A percentile compares a stretch with the other conserved stretches of the same genome.
Conservation (phyloP, 768 basidiomycete species). For the Tulasnella sp. region DNA sequence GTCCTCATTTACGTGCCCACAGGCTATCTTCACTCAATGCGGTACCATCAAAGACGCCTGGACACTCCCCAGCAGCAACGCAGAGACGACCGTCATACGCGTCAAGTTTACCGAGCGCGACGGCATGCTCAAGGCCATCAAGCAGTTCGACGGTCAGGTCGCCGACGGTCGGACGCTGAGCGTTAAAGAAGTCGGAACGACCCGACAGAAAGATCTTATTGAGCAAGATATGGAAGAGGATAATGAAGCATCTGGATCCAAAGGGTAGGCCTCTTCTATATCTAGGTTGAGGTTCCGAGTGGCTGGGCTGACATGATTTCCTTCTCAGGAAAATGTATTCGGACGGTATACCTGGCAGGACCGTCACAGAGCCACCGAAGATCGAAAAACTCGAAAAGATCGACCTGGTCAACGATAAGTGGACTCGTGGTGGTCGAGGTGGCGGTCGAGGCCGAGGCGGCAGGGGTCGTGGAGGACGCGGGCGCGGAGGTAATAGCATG, state of each 20-base stretch:
- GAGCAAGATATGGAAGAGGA: conserved; percentile 10
- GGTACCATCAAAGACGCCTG: conserved; percentile 22
- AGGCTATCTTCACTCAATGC: conserved; percentile 27
- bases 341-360: conserved; percentile 21
- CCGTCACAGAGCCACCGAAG: conserved; percentile 14
- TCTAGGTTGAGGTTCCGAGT: not conserved
- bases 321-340: conserved; percentile 27
- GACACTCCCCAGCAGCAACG: conserved; percentile 19
- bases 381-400: conserved; percentile 19
- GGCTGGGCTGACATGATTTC: not conserved
- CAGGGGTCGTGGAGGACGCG: conserved; percentile 10
- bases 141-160: conserved; percentile 23
- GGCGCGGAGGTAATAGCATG: conserved; percentile 21
- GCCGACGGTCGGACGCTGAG: conserved; percentile 25
- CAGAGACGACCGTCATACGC: conserved; percentile 20
- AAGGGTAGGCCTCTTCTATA: conserved; percentile 15
- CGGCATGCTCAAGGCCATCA: conserved; percentile 23
- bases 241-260: conserved; percentile 10
- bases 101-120: conserved; percentile 24
- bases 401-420: conserved; percentile 14
- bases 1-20: not conserved
- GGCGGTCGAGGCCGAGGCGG: conserved; percentile 23
- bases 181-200: conserved; percentile 22
- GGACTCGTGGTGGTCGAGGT: conserved; percentile 20
- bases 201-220: not conserved